Evolutionary conservation across 345 rosid species (phyloP), one percentile per base, ranked within the genome.

Genomic region (Carallia pectinifolia): DNA sequence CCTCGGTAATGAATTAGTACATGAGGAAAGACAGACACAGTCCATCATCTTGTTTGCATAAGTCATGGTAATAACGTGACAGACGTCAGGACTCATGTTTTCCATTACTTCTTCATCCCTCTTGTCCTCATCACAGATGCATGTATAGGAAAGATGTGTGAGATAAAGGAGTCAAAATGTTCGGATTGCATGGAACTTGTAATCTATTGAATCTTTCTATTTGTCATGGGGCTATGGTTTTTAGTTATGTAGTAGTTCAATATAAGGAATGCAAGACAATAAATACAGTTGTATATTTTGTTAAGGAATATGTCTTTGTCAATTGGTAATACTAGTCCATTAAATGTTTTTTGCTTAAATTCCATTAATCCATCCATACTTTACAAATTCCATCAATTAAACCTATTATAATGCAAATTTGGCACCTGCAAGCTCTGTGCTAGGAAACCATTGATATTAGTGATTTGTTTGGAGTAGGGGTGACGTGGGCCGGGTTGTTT

Each of bases 1-100:
- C 9, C 27, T 59, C 63, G 52, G 72, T 55, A 63, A 59, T 61
- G 66, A 69, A 66, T 59, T 53, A 64, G 67, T 15, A 44, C 67
- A 33, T 38, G 60, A 30, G 37, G 16, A 66, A 52, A 52, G 7
- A 44, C n/a, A 58, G 37, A 52, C 66, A 15, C 39, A 48, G 33
- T 48, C 38, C 31, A 64, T 61, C 65, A 16, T 61, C 34, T 54
- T 60, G 50, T 65, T 61, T 39, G 29, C 65, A 53, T 63, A 36
- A 62, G 73, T 50, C n/a, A 50, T 62, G 31, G 36, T n/a, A 61
- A 58, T 61, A 50, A 33, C 63, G 53, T 37, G 19, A 30, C 15
- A 33, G 73, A 13, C 16, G 4, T 12, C 17, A 2, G 50, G 16
- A 44, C 50, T 44, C 12, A 4, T 40, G 9, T 56, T 9, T 23